Percentiles rank a stretch among this genome's conserved stretches.
Evolutionary conservation across 805 yeast species (phyloP).

Genomic region (Suhomyces tanzawaensis): DNA sequence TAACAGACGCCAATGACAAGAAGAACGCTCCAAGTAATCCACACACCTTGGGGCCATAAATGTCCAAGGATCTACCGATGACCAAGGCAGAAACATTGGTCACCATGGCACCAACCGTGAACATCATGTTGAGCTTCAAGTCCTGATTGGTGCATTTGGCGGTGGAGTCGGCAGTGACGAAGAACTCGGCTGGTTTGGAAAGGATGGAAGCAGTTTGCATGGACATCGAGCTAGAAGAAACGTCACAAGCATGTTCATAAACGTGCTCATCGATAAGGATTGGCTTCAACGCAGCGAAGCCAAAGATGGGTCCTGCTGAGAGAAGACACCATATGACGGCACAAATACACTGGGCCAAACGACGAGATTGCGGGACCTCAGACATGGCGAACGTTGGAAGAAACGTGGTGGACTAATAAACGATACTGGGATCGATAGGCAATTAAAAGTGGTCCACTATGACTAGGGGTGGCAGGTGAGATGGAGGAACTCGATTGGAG

Average conservation of each 20-base stretch:
- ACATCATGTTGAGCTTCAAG: slow-evolving; percentile 55
- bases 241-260: slow-evolving; percentile 59
- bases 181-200: not conserved
- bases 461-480: too few species aligned
- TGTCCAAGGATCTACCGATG: slow-evolving; percentile 50
- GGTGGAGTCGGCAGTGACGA: slow-evolving; percentile 5
- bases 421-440: too few species aligned
- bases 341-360: slow-evolving; percentile 40
- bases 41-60: slow-evolving; percentile 52
- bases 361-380: slow-evolving; percentile 18
- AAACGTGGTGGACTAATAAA: not conserved
- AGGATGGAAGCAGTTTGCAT: not conserved
- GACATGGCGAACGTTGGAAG: slow-evolving; percentile 3
- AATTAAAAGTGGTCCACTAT: too few species aligned
- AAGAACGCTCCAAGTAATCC: slow-evolving; percentile 51
- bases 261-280: slow-evolving; percentile 75
- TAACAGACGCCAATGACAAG: slow-evolving; percentile 43
- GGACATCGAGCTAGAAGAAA: slow-evolving; percentile 11
- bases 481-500: too few species aligned
- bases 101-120: slow-evolving; percentile 55
- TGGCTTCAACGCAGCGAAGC: slow-evolving; percentile 93
- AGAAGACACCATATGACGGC: slow-evolving; percentile 84
- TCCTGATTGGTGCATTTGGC: slow-evolving; percentile 52
- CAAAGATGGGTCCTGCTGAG: slow-evolving; percentile 93
- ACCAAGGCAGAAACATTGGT: slow-evolving; percentile 53